Evolutionary conservation across 306 rosid species (phyloP).

Genomic region (Corylus avellana): DNA sequence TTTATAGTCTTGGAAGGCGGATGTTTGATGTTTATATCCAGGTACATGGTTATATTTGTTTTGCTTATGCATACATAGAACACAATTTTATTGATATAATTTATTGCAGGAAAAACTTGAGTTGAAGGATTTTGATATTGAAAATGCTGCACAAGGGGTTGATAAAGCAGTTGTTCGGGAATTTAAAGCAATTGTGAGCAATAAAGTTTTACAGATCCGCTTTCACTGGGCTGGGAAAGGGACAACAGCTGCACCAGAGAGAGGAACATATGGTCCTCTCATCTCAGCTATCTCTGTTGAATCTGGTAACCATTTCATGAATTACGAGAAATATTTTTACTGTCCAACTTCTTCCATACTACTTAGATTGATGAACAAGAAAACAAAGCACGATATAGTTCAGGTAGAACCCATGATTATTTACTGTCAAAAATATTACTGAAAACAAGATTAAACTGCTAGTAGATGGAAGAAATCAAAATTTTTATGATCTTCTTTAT

Average conservation of each 20-base stretch:
- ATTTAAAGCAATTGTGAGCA: constrained; percentile 35
- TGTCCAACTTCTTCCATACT: no score
- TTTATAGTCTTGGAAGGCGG: constrained; percentile 56
- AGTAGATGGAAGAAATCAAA: no score
- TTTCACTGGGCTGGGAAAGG: constrained; percentile 72
- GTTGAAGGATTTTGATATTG: constrained; percentile 39
- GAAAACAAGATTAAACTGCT: no score
- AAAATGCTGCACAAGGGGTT: constrained; percentile 2
- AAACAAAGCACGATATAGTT: no score
- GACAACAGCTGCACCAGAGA: constrained; percentile 30
- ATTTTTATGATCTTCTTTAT: no score
- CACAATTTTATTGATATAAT: constrained; percentile 17
- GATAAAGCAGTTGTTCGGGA: constrained; percentile 37
- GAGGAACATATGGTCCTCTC: constrained; percentile 44
- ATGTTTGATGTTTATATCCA: constrained; percentile 62
- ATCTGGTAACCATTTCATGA: constrained; percentile 39
- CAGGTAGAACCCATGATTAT: no score
- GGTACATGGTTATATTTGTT: constrained; percentile 38
- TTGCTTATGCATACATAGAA: not conserved
- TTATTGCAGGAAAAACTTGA: constrained; percentile 41
- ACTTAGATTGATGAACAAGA: no score
- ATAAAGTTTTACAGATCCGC: constrained; percentile 42
- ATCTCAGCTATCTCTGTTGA: constrained; percentile 63
- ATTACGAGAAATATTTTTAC: no score
- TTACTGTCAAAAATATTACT: no score